Evolutionary conservation across 495 filamentous ascomycete genomes (phyloP).

Genomic region (Penicillium arizonense): DNA sequence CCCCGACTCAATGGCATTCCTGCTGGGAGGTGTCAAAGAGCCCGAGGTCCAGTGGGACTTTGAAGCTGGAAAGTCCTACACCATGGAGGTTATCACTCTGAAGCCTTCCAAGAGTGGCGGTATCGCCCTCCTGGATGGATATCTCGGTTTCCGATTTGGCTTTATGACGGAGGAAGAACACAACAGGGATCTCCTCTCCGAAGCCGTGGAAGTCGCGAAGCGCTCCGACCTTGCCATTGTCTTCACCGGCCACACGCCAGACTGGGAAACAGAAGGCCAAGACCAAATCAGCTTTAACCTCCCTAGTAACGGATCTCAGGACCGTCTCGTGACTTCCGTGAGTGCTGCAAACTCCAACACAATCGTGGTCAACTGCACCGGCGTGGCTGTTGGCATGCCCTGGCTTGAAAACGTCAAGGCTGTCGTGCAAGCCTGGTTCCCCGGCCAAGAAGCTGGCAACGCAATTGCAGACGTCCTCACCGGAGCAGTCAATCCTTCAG

Average conservation of each 20-base stretch:
- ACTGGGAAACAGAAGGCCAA: constrained; percentile 48
- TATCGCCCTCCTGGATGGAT: constrained; percentile 1
- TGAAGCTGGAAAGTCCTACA: constrained; percentile 9
- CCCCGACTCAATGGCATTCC: constrained; percentile 16
- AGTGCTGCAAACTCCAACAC: not conserved
- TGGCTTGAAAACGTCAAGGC: constrained; percentile 74
- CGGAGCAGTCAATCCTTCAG: constrained; percentile 72
- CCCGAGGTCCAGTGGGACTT: constrained; percentile 7
- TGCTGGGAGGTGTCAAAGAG: constrained; percentile 3
- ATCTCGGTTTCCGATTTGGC: constrained; percentile 7
- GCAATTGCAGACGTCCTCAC: constrained; percentile 77
- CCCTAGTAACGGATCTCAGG: constrained; percentile 57
- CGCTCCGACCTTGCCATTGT: constrained; percentile 9
- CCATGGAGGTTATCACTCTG: not conserved
- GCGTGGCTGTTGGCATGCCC: constrained; percentile 69
- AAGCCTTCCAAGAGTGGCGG: not conserved
- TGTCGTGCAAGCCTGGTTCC: constrained; percentile 79
- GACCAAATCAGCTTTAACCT: constrained; percentile 71
- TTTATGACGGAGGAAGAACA: constrained; percentile 14
- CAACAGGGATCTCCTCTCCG: constrained; percentile 3
- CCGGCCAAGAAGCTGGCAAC: constrained; percentile 81
- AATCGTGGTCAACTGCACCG: constrained; percentile 56
- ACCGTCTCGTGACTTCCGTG: constrained; percentile 67
- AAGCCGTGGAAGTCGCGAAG: constrained; percentile 12
- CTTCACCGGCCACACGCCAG: constrained; percentile 12